These are phyloP conservation scores for Colletotrichum higginsianum DNA, from an alignment of 2,329 filamentous ascomycete genomes.

Conservation along the genomic window DNA sequence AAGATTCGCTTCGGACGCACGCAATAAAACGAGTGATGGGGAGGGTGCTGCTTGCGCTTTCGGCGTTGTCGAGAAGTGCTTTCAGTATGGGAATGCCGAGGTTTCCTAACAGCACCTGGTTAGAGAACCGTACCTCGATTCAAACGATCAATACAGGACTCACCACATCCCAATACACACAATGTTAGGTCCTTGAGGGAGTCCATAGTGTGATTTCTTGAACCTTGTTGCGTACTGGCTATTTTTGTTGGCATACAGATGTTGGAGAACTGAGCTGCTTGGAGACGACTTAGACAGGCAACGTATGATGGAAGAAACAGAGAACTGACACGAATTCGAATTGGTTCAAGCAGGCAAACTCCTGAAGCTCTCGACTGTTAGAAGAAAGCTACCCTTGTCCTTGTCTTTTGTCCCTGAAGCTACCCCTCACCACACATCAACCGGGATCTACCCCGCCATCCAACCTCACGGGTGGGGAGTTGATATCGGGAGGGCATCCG, in stretches of 20 bases:
- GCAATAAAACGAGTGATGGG: conserved; percentile 48
- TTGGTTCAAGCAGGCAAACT: too few relatives aligned
- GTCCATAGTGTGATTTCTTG: conserved; percentile 5
- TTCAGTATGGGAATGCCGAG: conserved; percentile 51
- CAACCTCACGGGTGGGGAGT: neutral
- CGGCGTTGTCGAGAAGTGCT: conserved; percentile 40
- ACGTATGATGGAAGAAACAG: neutral
- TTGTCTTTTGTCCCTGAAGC: neutral
- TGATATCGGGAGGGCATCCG: conserved; percentile 14
- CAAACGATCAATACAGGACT: neutral
- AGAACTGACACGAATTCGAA: too few relatives aligned
- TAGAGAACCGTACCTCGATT: neutral
- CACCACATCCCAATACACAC: conserved; percentile 44
- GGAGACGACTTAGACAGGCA: neutral
- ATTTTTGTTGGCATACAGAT: too few relatives aligned
- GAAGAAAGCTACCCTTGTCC: conserved; percentile 1
- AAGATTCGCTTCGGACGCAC: conserved; percentile 50
- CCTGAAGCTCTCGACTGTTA: neutral
- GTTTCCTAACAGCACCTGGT: conserved; percentile 46
- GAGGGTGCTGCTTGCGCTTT: conserved; percentile 27
- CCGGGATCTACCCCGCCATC: conserved; percentile 28
- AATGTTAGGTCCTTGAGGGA: conserved; percentile 17
- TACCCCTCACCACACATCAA: conserved; percentile 29
- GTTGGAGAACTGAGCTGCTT: too few relatives aligned
- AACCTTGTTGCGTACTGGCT: too few relatives aligned